A percentile compares a stretch with the other conserved stretches of the same genome.
phyloP scores from a whole-genome alignment of 225 moss, liverwort and hornwort species.

The Neckera pumila region DNA sequence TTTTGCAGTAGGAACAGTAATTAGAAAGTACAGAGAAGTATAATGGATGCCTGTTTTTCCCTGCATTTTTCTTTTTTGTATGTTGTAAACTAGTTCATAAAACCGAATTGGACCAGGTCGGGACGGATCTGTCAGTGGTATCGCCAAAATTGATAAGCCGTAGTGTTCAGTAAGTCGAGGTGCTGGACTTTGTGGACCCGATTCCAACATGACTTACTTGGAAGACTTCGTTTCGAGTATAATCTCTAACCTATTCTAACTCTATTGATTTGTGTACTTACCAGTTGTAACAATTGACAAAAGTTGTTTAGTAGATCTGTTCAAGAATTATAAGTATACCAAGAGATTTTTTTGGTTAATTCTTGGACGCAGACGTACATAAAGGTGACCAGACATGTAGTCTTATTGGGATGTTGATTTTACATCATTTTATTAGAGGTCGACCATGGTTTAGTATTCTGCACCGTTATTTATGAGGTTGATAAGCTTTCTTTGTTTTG shows the following conservation, averaged over 20 bases:
- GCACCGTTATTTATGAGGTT: neutral
- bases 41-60: neutral
- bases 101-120: neutral
- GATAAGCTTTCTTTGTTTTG: neutral
- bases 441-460: neutral
- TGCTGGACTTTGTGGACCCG: neutral
- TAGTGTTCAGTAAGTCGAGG: neutral
- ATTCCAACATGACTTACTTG: constrained; percentile 41
- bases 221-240: constrained; percentile 54
- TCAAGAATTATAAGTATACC: neutral
- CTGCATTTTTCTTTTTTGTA: neutral
- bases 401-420: neutral
- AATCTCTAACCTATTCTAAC: neutral
- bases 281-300: neutral
- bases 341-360: neutral
- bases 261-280: neutral
- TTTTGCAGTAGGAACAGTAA: neutral
- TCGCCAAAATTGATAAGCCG: neutral
- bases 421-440: neutral
- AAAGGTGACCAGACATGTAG: neutral
- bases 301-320: neutral
- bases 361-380: neutral
- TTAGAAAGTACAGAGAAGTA: neutral
- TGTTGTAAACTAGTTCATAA: neutral
- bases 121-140: neutral